Evolutionary conservation across 257 asterid genomes (phyloP), one percentile per base, ranked within the genome.

Genomic region (Ajuga chamaepitys): DNA sequence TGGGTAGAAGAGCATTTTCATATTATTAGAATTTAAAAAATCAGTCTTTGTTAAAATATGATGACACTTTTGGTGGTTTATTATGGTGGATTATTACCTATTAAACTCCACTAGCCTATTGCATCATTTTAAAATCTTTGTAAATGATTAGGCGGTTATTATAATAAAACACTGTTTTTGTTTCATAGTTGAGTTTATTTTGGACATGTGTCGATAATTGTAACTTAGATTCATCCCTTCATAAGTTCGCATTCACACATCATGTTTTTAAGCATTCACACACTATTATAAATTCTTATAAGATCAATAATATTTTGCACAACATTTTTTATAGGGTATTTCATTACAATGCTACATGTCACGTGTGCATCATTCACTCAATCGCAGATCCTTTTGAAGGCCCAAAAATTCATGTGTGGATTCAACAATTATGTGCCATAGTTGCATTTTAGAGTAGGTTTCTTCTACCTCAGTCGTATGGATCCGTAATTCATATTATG

Each of bases 101-200:
- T 21, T 45, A 34, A 10, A 40, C 42, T 48, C 82, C 82, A 76
- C 80, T 66, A 61, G 24, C 54, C 44, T 26, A 55, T 70, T 75
- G 64, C 76, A 54, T 70, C 75, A 62, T 38, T 71, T 42, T 30
- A 56, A 56, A 28, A 40, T 63, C 37, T 41, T 20, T 37, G 64
- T 53, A 45, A 58, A 73, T 68, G 69, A 77, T 58, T 73, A 37
- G 38, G 35, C 28, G 37, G 48, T 54, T 52, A 50, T 38, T 52
- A 60, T 54, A 30, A 1, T 30, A 50, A 11, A 10, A 10, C 47
- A 66, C 30, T 44, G 1, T 45, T 54, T 3, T 26, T 18, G 6
- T 25, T 25, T 25, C 11, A 18, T 18, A 48, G 14, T 64, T 24
- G 16, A 21, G 25, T 30, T 58, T 13, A 8, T 2, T 53, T 54